These are phyloP conservation scores for Fusarium annulatum DNA, from an alignment of 2,329 filamentous ascomycete genomes.

Conservation along the genomic window DNA sequence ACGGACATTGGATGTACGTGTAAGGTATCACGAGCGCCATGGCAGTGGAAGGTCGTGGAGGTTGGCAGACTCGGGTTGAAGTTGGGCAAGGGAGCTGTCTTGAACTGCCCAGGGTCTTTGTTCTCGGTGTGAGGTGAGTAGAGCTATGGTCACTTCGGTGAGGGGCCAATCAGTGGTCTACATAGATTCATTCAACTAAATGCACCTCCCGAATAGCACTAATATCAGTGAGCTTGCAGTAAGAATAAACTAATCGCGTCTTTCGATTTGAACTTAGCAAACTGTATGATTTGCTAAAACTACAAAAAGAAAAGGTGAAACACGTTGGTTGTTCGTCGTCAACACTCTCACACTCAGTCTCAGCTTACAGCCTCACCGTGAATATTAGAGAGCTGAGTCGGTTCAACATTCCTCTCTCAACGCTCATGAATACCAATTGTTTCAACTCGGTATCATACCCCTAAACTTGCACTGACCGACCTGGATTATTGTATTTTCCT, in stretches of 20 bases:
- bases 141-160: slow-evolving; percentile 14
- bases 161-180: slow-evolving; percentile 22
- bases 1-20: slow-evolving; percentile 75
- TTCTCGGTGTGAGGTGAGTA: slow-evolving; percentile 32
- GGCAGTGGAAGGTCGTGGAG: slow-evolving; percentile 25
- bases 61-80: slow-evolving; percentile 27
- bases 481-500: not conserved
- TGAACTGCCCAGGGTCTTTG: slow-evolving; percentile 22
- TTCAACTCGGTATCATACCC: not conserved
- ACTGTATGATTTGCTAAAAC: not conserved
- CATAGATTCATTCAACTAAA: not conserved
- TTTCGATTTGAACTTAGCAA: not conserved
- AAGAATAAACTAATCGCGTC: not conserved
- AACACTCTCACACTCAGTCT: not conserved
- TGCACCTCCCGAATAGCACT: not conserved
- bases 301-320: not conserved
- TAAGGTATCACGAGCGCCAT: slow-evolving; percentile 69
- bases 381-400: not conserved
- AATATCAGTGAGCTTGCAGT: too few species aligned
- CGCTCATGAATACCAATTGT: not conserved
- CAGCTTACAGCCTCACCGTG: not conserved
- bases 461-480: not conserved
- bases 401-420: not conserved
- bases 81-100: slow-evolving; percentile 33
- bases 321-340: not conserved